phyloP scores from a whole-genome alignment of 495 filamentous ascomycete species.

The Trichoderma reesei region DNA sequence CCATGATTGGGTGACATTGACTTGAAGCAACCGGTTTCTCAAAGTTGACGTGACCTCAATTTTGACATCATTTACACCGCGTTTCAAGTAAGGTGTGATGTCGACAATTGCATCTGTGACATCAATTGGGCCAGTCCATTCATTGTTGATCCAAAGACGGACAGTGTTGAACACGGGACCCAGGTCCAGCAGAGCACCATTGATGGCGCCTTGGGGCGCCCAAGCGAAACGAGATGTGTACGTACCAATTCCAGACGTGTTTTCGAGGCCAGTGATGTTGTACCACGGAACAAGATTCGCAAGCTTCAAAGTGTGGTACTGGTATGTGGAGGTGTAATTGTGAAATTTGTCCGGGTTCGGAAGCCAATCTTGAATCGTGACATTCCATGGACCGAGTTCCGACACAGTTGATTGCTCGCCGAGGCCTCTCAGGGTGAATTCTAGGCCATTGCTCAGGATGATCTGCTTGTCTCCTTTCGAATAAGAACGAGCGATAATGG shows the following conservation, averaged over 20 bases:
- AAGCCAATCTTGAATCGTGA: slow-evolving; percentile 9
- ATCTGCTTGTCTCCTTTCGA: background rate
- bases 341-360: background rate
- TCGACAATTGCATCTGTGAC: slow-evolving; percentile 5
- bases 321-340: slow-evolving; percentile 5
- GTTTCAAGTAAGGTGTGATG: background rate
- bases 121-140: slow-evolving; percentile 7
- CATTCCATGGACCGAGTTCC: slow-evolving; percentile 7
- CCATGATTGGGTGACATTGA: slow-evolving; percentile 6
- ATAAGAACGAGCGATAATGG: background rate
- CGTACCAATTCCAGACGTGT: slow-evolving; percentile 7
- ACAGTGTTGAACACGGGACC: slow-evolving; percentile 8
- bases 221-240: background rate
- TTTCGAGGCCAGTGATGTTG: slow-evolving; percentile 1
- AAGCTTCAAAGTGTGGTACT: background rate
- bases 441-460: background rate
- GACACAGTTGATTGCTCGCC: background rate
- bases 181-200: slow-evolving; percentile 1
- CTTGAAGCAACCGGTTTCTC: slow-evolving; percentile 1
- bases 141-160: slow-evolving; percentile 2
- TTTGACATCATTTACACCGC: background rate
- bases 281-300: slow-evolving; percentile 2
- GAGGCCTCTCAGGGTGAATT: background rate
- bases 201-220: background rate
- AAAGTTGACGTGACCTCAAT: slow-evolving; percentile 9